These are phyloP conservation scores for Collybia sp. DNA, from an alignment of 768 basidiomycete species.

Conservation along the genomic window DNA sequence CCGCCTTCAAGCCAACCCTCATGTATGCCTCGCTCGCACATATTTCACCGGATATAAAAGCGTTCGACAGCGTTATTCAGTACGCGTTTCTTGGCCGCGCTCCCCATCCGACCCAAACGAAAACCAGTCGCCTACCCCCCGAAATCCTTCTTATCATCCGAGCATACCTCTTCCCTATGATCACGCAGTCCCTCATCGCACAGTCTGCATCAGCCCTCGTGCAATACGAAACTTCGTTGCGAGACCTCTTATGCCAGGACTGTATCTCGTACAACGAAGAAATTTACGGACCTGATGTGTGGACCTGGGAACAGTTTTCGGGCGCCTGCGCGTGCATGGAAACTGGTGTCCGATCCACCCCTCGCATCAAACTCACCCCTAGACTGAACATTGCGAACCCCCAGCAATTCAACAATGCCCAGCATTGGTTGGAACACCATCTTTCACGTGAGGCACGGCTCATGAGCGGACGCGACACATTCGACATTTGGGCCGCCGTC, in stretches of 20 bases:
- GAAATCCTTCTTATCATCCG: conserved; percentile 54
- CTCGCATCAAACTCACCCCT: too few species aligned
- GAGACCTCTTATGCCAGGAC: conserved; percentile 40
- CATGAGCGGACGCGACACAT: conserved; percentile 5
- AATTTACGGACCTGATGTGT: conserved; percentile 48
- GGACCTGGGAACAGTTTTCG: conserved; percentile 49
- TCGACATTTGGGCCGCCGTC: conserved; percentile 40
- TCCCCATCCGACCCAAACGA: conserved; percentile 6
- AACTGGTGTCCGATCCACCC: not conserved
- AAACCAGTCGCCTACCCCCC: conserved; percentile 29
- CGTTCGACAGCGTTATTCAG: conserved; percentile 34
- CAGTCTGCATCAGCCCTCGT: conserved; percentile 38
- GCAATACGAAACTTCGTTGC: conserved; percentile 33
- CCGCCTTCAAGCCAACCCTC: conserved; percentile 37
- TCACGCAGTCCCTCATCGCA: conserved; percentile 36
- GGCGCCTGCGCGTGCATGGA: conserved; percentile 41
- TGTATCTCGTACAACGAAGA: conserved; percentile 48
- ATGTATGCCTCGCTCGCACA: conserved; percentile 49
- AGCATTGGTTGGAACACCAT: conserved; percentile 42
- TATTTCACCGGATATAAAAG: conserved; percentile 39
- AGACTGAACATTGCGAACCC: conserved; percentile 5
- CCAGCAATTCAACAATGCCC: conserved; percentile 32
- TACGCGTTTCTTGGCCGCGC: conserved; percentile 6
- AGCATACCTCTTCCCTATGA: conserved; percentile 34
- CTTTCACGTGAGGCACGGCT: conserved; percentile 32